Evolutionary conservation across 2,329 filamentous ascomycete genomes (phyloP), one percentile per base, ranked within the genome.

Genomic region (Alternaria alternata): DNA sequence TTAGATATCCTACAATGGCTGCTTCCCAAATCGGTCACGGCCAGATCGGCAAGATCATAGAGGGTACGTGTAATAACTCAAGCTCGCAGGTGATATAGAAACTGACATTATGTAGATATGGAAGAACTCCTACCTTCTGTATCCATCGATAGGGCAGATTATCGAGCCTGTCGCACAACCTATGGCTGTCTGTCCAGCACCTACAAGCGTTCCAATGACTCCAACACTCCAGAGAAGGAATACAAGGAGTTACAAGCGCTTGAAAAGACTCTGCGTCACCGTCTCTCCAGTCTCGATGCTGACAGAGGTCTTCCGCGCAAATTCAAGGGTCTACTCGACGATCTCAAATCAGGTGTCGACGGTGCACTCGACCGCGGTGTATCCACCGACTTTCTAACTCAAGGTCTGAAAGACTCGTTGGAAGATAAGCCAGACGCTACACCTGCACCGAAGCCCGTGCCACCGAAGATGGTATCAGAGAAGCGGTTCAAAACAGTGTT

Each of bases 201-300:
- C 20, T 59, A 67, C 56, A 49, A 62, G 41, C 63, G 63, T 30
- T 52, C 62, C n/a, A 58, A 53, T 9, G 39, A 44, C 1, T 65
- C 62, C 0, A n/a, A 59, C 2, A 28, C 51, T 30, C 69, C 64
- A 16, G 36, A 44, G 2, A 66, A 65, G 5, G 57, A 66, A 16
- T 71, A 72, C 59, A 59, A 59, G 28, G 65, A 71, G 36, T 44
- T 72, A 3, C 49, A 63, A 43, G 47, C 63, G 20, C 56, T 67
- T 4, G 66, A 70, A 32, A 39, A 46, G 7, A 57, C 61, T 18
- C 58, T 74, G 0, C 65, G 66, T 22, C 52, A 59, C 26, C 65
- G 63, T 14, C 62, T 72, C 2, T 20, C 55, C 6, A 61, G 39
- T 32, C 57, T 71, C 7, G 58, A 67, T 12, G 53, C 69, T 18